These are phyloP conservation scores for Didymella sp. DNA, from an alignment of 2,329 filamentous ascomycete genomes.

Conservation along the genomic window DNA sequence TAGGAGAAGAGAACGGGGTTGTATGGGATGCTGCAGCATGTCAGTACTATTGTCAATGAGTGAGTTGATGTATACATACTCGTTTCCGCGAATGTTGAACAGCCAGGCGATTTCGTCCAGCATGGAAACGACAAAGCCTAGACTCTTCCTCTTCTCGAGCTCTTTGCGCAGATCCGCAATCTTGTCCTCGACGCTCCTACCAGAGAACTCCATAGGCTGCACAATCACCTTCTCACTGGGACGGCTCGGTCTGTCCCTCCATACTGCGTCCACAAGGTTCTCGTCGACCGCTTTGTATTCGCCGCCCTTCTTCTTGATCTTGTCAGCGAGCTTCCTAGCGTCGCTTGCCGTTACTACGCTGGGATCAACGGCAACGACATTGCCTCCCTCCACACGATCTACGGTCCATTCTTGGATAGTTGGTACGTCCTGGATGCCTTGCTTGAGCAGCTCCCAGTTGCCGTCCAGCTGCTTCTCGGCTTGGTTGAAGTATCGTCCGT, in stretches of 20 bases:
- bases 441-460: conserved; percentile 93
- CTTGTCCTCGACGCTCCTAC: conserved; percentile 83
- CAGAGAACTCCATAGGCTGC: conserved; percentile 75
- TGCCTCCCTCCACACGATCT: conserved; percentile 84
- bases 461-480: conserved; percentile 86
- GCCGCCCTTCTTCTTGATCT: conserved; percentile 85
- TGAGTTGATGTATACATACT: conserved; percentile 56
- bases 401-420: conserved; percentile 97
- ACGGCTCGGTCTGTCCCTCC: conserved; percentile 75
- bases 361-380: conserved; percentile 89
- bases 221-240: conserved; percentile 79
- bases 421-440: conserved; percentile 89
- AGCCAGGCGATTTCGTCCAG: conserved; percentile 97
- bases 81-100: conserved; percentile 94
- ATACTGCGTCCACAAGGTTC: conserved; percentile 92
- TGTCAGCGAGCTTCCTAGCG: conserved; percentile 79
- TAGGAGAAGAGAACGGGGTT: conserved; percentile 99
- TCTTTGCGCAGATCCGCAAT: conserved; percentile 88
- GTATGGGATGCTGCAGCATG: conserved; percentile 74
- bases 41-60: background rate
- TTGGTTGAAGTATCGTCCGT: conserved; percentile 98
- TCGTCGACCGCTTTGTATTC: conserved; percentile 76
- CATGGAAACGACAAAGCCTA: conserved; percentile 90
- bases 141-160: conserved; percentile 84
- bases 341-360: conserved; percentile 79